Evolutionary conservation across 192 early-diverging fungal genomes (phyloP).

Genomic region (Rhizophagus prolifer): DNA sequence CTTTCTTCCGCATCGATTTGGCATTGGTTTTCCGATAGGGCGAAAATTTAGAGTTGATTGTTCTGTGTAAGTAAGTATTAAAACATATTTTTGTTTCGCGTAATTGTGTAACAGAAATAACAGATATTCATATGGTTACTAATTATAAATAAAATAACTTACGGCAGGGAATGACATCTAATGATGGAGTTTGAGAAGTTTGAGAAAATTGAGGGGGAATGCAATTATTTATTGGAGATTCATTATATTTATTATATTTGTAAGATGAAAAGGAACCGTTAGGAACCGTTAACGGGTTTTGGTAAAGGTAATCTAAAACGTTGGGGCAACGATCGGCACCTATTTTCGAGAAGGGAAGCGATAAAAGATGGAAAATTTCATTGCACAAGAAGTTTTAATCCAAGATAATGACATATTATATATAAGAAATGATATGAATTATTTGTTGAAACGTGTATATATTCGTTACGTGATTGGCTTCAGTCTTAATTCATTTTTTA

Average conservation of each 20-base stretch:
- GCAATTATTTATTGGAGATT: too few relatives aligned
- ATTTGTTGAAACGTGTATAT: too few relatives aligned
- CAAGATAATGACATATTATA: too few relatives aligned
- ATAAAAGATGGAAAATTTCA: too few relatives aligned
- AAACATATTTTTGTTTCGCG: not conserved
- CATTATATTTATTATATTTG: not conserved
- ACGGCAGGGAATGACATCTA: not conserved
- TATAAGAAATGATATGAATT: too few relatives aligned
- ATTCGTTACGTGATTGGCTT: too few relatives aligned
- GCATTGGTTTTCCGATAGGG: constrained; percentile 14
- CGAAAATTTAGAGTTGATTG: not conserved
- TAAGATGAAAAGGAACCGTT: not conserved
- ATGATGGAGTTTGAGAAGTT: not conserved
- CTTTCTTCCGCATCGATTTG: not conserved
- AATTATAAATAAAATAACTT: not conserved
- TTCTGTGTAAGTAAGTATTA: not conserved
- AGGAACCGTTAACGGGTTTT: not conserved
- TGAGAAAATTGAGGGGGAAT: not conserved
- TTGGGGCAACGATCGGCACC: too few relatives aligned
- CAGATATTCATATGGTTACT: not conserved
- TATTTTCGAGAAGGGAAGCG: too few relatives aligned
- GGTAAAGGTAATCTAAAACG: too few relatives aligned
- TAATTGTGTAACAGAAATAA: not conserved
- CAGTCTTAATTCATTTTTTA: too few relatives aligned
- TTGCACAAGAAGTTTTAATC: too few relatives aligned